Percentiles rank a stretch among this genome's conserved stretches.
Conservation (phyloP, 192 early-diverging fungal genomes). For the Dimargaris cristalligena region DNA sequence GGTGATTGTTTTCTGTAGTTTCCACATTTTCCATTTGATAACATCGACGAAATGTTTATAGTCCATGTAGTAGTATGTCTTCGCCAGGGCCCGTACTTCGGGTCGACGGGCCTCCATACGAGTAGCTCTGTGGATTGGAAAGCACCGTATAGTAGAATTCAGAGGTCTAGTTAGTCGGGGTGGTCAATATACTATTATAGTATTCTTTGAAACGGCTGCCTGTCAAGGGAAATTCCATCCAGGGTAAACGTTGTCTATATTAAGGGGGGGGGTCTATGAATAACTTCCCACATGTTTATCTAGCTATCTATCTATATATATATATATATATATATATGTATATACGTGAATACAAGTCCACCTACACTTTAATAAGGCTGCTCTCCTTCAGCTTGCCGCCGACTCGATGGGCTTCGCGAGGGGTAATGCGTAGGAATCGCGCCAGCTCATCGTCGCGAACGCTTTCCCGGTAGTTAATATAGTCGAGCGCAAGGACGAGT, state of each 20-base stretch:
- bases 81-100: constrained; percentile 13
- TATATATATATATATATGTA: neutral
- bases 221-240: no score
- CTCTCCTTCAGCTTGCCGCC: constrained; percentile 65
- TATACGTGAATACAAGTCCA: no score
- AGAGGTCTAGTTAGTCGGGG: neutral
- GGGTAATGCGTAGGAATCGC: constrained; percentile 37
- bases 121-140: constrained; percentile 21
- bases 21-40: constrained; percentile 81
- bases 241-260: no score
- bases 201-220: neutral
- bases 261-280: no score
- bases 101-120: constrained; percentile 24
- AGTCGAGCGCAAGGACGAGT: constrained; percentile 67
- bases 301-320: neutral
- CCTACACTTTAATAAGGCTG: constrained; percentile 52
- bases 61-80: constrained; percentile 75
- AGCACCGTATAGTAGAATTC: no score
- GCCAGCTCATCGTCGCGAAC: constrained; percentile 67
- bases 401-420: constrained; percentile 56
- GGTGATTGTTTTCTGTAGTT: constrained; percentile 46
- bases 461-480: constrained; percentile 50
- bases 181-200: neutral
- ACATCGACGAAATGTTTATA: constrained; percentile 88
- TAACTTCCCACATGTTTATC: neutral